Evolutionary conservation across 257 asterid genomes (phyloP).

Genomic region (Plantago elongata): DNA sequence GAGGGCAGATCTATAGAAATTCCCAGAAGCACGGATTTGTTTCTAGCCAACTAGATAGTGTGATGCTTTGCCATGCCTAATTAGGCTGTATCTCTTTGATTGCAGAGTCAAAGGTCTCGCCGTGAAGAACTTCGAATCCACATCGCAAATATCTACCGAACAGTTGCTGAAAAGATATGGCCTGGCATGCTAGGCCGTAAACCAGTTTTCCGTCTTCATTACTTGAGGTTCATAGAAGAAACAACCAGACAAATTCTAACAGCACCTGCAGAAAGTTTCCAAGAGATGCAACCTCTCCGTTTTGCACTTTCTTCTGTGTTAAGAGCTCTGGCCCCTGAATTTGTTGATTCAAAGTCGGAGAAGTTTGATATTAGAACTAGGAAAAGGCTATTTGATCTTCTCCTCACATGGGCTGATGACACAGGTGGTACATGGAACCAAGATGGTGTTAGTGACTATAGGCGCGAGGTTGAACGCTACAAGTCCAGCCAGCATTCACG

Average conservation of each 20-base stretch:
- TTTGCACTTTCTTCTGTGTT: slow-evolving; percentile 91
- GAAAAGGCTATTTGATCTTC: slow-evolving; percentile 91
- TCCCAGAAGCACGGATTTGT: slow-evolving; percentile 11
- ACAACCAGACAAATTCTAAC: slow-evolving; percentile 68
- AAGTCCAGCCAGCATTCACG: slow-evolving; percentile 90
- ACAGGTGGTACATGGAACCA: slow-evolving; percentile 89
- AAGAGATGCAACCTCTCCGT: slow-evolving; percentile 89
- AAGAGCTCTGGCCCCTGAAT: slow-evolving; percentile 94
- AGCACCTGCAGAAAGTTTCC: slow-evolving; percentile 79
- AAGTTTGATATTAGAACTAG: slow-evolving; percentile 88
- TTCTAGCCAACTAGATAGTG: slow-evolving; percentile 13
- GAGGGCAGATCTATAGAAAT: slow-evolving; percentile 10
- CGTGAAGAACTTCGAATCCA: slow-evolving; percentile 95
- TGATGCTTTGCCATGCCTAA: not conserved
- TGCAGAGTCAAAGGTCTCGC: slow-evolving; percentile 91
- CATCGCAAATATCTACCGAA: slow-evolving; percentile 80
- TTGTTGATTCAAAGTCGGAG: slow-evolving; percentile 94
- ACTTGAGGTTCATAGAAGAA: slow-evolving; percentile 90
- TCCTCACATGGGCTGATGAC: slow-evolving; percentile 92
- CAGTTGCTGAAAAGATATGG: slow-evolving; percentile 93
- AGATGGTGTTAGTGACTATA: slow-evolving; percentile 87
- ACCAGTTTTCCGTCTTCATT: slow-evolving; percentile 96
- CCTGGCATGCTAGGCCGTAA: slow-evolving; percentile 95
- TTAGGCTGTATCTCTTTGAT: slow-evolving; percentile 13
- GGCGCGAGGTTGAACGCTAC: slow-evolving; percentile 99